Conservation (phyloP, 179 eudicot species). For the Dionaea muscipula region DNA sequence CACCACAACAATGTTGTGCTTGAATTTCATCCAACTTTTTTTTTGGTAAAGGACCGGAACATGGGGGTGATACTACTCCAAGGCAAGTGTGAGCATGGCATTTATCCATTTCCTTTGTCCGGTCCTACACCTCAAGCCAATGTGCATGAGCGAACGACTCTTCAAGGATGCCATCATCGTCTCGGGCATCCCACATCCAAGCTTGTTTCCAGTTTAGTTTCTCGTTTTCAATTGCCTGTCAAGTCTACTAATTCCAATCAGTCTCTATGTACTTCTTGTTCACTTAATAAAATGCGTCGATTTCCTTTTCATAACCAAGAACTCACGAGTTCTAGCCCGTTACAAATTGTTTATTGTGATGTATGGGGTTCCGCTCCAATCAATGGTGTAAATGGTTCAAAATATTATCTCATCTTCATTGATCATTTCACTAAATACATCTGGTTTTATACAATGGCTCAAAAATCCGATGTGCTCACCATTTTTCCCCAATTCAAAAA, state of each 20-base stretch:
- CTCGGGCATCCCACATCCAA: too few species aligned
- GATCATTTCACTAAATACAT: too few species aligned
- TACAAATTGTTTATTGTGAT: background rate
- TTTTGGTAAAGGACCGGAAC: too few species aligned
- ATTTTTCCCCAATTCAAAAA: background rate
- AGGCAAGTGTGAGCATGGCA: too few species aligned
- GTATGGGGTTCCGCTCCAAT: constrained; percentile 4
- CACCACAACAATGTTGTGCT: too few species aligned
- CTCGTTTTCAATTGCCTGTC: background rate
- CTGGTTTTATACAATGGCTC: constrained; percentile 2
- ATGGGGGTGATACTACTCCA: too few species aligned
- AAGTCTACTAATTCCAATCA: background rate
- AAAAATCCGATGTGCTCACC: background rate
- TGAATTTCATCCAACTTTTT: too few species aligned
- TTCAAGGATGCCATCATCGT: too few species aligned
- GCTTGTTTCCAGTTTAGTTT: too few species aligned
- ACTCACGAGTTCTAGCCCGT: background rate
- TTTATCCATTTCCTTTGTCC: too few species aligned
- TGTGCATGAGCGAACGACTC: too few species aligned
- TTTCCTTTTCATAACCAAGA: background rate
- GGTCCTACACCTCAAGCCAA: too few species aligned
- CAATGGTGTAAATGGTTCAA: background rate
- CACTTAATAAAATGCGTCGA: constrained; percentile 1
- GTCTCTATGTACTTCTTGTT: background rate
- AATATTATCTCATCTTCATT: constrained; percentile 1